Evolutionary conservation across 495 filamentous ascomycete genomes (phyloP).

Genomic region (Pseudevernia furfuracea): DNA sequence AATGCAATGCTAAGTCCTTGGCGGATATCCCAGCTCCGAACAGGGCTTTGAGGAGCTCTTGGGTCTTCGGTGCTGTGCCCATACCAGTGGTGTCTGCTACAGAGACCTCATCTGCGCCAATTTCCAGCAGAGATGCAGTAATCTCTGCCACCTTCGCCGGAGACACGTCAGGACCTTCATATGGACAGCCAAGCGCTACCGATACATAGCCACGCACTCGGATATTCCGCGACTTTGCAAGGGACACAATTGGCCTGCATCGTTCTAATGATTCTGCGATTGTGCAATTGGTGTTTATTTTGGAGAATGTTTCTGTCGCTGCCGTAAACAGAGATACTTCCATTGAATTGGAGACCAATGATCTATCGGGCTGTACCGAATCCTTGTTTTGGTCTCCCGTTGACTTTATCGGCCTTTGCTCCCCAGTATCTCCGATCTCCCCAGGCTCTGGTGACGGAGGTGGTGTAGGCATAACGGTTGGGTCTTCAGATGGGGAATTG

Average conservation of each 20-base stretch:
- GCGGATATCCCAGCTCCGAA: conserved; percentile 66
- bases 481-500: conserved; percentile 29
- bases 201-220: conserved; percentile 89
- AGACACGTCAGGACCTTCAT: conserved; percentile 76
- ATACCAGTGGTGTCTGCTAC: conserved; percentile 95
- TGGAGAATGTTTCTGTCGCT: conserved; percentile 85
- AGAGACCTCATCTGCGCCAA: conserved; percentile 92
- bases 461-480: conserved; percentile 31
- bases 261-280: conserved; percentile 72
- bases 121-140: conserved; percentile 73
- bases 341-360: conserved; percentile 37
- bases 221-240: conserved; percentile 62
- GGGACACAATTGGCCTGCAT: conserved; percentile 65
- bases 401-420: conserved; percentile 37
- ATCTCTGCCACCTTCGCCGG: conserved; percentile 77
- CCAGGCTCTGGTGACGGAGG: conserved; percentile 18
- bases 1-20: conserved; percentile 83
- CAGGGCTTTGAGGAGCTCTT: conserved; percentile 61
- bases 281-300: conserved; percentile 84
- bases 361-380: conserved; percentile 16
- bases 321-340: conserved; percentile 90
- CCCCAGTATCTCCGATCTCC: conserved; percentile 24
- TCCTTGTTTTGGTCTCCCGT: conserved; percentile 33
- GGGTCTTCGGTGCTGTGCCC: conserved; percentile 79
- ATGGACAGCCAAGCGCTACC: conserved; percentile 89